Evolutionary conservation across 2,329 filamentous ascomycete species (phyloP).

Genomic region (Tolypocladium album): DNA sequence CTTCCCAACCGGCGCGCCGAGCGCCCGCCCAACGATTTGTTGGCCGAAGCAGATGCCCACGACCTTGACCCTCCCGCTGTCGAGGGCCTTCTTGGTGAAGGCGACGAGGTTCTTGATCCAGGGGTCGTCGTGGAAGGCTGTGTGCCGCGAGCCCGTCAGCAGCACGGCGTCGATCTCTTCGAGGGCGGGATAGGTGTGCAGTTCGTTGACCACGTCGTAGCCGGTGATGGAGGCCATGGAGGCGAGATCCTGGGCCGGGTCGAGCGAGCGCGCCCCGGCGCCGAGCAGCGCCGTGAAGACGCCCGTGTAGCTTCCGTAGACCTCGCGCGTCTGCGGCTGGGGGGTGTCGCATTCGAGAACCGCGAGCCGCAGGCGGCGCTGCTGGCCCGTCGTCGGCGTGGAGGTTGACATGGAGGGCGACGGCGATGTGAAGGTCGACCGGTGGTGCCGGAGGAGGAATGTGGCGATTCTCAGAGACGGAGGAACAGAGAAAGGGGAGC

Average conservation of each 20-base stretch:
- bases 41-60: conserved; percentile 38
- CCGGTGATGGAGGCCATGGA: conserved; percentile 46
- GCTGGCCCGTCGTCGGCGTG: not conserved
- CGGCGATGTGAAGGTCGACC: not conserved
- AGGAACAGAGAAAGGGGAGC: not conserved
- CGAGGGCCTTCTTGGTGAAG: conserved; percentile 22
- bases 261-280: conserved; percentile 37
- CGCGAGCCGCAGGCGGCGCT: conserved; percentile 60
- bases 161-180: conserved; percentile 72
- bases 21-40: conserved; percentile 33
- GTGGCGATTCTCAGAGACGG: not conserved
- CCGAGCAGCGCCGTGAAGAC: conserved; percentile 54
- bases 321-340: conserved; percentile 47
- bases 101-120: conserved; percentile 33
- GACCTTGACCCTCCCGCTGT: conserved; percentile 48
- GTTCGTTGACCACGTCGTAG: conserved; percentile 60
- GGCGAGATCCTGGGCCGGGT: conserved; percentile 26
- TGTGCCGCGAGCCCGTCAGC: conserved; percentile 61
- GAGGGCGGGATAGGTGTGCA: conserved; percentile 58
- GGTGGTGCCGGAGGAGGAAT: not conserved
- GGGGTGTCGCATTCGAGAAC: conserved; percentile 84
- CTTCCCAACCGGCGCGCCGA: conserved; percentile 25
- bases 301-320: conserved; percentile 63
- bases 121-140: conserved; percentile 28
- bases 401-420: not conserved